Base-by-base conservation (phyloP, 805 yeast species). In the Millerozyma acaciae region DNA sequence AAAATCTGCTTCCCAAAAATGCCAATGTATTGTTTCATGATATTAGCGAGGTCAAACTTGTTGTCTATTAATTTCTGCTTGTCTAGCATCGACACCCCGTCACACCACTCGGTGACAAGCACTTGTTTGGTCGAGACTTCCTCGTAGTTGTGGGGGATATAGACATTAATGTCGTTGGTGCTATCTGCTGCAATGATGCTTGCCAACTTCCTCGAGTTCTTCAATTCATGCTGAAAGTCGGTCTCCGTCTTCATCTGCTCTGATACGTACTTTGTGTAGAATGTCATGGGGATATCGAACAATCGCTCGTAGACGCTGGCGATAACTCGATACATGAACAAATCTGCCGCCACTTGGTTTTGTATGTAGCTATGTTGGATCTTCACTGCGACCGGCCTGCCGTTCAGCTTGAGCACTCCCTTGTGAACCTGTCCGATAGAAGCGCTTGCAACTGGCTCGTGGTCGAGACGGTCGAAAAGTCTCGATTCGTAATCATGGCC, bases 101-200 rank as follows among this genome's bases (percentile, higher is more conserved):
- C 84, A 30, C 84, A 78, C 88, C 89, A 84, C 54, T 84, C 93
- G 16, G 78, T 70, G 8, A 77, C 69, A 27, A 84, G 53, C 3
- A 84, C 76, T 30, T 76, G 70, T 25, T 53, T 47, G 1, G 78
- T 62, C 9, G 80, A 59, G 17, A 63, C 38, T 4, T 73, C 65
- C 0, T 61, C 53, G 45, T 68, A 78, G 13, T 67, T 63, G 28
- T 54, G 45, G 3, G 93, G 94, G 10, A 84, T 64, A 47, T 79
- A 70, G 4, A 79, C 68, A 19, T 65, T 62, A 13, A 38, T 29
- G 10, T 47, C 48, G 3, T 43, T 42, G 22, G 76, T 58, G 14
- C 60, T 57, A 43, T 80, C 86, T 2, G 42, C 34, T 3, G 46
- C 49, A n/a, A 80, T 60, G 16, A 62, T 43, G 3, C 42, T 27